These are phyloP conservation scores for Aureobasidium sp. DNA, from an alignment of 2,329 filamentous ascomycete genomes.

Conservation along the genomic window DNA sequence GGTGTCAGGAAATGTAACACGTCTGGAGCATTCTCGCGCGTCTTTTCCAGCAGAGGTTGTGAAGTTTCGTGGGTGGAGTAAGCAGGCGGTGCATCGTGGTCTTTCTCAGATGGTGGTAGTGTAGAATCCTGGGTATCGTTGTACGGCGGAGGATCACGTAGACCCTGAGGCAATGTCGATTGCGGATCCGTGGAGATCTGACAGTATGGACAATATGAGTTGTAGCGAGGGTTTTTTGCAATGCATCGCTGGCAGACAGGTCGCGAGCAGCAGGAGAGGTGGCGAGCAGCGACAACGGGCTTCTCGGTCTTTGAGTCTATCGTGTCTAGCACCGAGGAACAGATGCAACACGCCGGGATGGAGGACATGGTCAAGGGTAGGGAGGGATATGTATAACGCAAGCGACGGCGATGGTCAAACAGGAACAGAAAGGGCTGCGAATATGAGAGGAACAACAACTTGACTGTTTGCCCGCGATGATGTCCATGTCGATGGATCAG, in stretches of 20 bases:
- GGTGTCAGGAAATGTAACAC: constrained; percentile 68
- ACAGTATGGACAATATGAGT: constrained; percentile 62
- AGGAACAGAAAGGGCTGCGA: background rate
- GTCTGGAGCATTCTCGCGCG: constrained; percentile 43
- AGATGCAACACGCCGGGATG: constrained; percentile 57
- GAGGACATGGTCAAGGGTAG: constrained; percentile 17
- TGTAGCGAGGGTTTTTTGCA: constrained; percentile 59
- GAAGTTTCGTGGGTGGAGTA: constrained; percentile 31
- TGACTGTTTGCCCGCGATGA: background rate
- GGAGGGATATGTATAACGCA: background rate
- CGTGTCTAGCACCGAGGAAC: constrained; percentile 51
- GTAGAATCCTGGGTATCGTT: constrained; percentile 24
- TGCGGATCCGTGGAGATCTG: constrained; percentile 55
- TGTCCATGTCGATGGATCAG: background rate
- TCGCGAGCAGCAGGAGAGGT: constrained; percentile 59
- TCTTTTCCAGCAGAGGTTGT: constrained; percentile 26
- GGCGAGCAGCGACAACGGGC: constrained; percentile 49
- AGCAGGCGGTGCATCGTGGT: constrained; percentile 34
- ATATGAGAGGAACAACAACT: background rate
- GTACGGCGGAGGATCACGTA: constrained; percentile 62
- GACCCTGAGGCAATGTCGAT: constrained; percentile 52
- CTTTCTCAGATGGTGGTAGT: constrained; percentile 13
- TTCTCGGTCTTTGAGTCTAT: constrained; percentile 52
- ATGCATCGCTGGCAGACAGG: constrained; percentile 65
- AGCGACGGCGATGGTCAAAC: background rate